Evolutionary conservation across 495 filamentous ascomycete genomes (phyloP).

Genomic region (Barbatosphaeria neglecta): DNA sequence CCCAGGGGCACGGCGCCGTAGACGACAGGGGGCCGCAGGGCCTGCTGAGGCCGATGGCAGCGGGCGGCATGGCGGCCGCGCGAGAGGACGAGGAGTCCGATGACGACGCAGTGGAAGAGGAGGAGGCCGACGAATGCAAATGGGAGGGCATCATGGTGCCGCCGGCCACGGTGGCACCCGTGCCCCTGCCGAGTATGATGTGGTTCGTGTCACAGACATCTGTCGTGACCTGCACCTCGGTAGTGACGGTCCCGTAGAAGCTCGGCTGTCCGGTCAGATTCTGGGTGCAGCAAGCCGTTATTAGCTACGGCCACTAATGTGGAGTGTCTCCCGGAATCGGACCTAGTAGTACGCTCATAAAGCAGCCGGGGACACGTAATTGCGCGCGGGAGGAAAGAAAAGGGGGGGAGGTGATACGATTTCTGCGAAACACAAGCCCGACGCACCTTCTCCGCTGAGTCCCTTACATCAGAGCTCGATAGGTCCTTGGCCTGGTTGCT

Average conservation of each 20-base stretch:
- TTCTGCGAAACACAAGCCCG: background rate
- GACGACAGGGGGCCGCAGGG: no score
- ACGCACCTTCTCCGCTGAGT: conserved; percentile 31
- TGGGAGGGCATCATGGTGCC: conserved; percentile 6
- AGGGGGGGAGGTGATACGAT: no score
- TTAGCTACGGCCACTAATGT: no score
- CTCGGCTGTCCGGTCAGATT: conserved; percentile 3
- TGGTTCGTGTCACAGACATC: conserved; percentile 2
- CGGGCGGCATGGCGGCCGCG: background rate
- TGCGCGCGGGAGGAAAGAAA: no score
- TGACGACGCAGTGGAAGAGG: no score
- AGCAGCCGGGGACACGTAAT: no score
- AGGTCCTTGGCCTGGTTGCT: conserved; percentile 20
- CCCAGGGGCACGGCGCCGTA: conserved; percentile 4
- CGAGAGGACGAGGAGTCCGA: background rate
- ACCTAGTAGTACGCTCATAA: no score
- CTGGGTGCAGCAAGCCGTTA: background rate
- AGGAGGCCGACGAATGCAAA: background rate
- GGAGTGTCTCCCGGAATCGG: no score
- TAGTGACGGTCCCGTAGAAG: conserved; percentile 22
- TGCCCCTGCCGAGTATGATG: conserved; percentile 6
- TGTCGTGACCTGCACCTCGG: conserved; percentile 21
- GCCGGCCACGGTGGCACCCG: conserved; percentile 7
- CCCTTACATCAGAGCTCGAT: conserved; percentile 10
- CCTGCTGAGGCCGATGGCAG: background rate